A percentile compares a stretch with the other conserved stretches of the same genome.
These are phyloP conservation scores for Patellifolia procumbens DNA, from an alignment of 179 eudicot species.

Conservation along the genomic window DNA sequence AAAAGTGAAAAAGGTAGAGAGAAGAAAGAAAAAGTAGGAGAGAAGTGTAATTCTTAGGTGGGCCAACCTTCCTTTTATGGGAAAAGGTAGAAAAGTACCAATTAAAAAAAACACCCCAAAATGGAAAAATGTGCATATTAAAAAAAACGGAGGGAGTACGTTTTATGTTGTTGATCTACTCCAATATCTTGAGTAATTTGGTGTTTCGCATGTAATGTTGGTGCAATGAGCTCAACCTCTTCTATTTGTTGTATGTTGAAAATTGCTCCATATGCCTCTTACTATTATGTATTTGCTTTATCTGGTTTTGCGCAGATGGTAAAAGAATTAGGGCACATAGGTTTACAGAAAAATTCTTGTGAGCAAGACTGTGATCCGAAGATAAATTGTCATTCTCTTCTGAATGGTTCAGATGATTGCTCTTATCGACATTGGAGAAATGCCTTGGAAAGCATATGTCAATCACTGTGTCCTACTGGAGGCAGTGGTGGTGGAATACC, in stretches of 20 bases:
- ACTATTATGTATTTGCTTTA: conserved; percentile 21
- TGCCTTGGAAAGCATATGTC: conserved; percentile 51
- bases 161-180: not conserved
- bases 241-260: not conserved
- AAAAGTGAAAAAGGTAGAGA: too few species aligned
- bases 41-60: too few species aligned
- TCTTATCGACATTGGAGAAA: conserved; percentile 50
- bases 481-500: conserved; percentile 45
- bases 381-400: conserved; percentile 40
- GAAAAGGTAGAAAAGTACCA: too few species aligned
- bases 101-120: too few species aligned
- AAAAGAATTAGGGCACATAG: conserved; percentile 30
- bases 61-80: too few species aligned
- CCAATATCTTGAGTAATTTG: not conserved
- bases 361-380: conserved; percentile 45
- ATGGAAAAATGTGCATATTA: too few species aligned
- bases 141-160: too few species aligned
- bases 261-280: conserved; percentile 14
- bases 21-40: too few species aligned
- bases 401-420: conserved; percentile 46
- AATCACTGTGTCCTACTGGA: conserved; percentile 44
- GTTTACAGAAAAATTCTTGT: conserved; percentile 31
- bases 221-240: conserved; percentile 1
- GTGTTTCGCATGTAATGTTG: not conserved
- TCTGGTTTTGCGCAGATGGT: conserved; percentile 44